Conservation (phyloP, 2,329 filamentous ascomycete genomes). For the Clarireedia paspali region DNA sequence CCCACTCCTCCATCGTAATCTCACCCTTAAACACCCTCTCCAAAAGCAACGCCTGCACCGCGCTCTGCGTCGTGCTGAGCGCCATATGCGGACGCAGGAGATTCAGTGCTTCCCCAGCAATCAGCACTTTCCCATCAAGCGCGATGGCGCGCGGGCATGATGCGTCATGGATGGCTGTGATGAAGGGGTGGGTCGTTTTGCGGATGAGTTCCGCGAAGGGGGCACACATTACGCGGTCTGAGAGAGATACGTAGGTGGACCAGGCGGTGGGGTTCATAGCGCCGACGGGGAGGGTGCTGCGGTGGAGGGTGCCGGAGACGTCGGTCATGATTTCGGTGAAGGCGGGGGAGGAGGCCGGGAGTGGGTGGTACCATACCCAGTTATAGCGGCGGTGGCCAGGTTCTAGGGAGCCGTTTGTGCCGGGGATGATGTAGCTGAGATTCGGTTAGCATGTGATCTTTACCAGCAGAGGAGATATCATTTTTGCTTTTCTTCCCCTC, state of each 20-base stretch:
- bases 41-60: conserved; percentile 22
- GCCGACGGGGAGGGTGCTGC: conserved; percentile 15
- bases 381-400: conserved; percentile 36
- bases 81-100: conserved; percentile 39
- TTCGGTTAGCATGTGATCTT: not conserved
- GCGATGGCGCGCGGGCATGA: conserved; percentile 30
- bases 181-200: conserved; percentile 34
- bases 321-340: conserved; percentile 29
- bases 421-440: conserved; percentile 35
- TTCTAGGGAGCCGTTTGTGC: conserved; percentile 32
- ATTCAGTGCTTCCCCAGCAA: conserved; percentile 36
- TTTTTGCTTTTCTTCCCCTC: too few species aligned
- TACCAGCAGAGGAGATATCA: too few species aligned
- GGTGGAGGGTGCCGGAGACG: conserved; percentile 22
- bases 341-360: conserved; percentile 11
- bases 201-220: conserved; percentile 31
- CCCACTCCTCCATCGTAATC: conserved; percentile 7
- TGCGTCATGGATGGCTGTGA: conserved; percentile 35
- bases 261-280: conserved; percentile 14
- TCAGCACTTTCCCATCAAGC: conserved; percentile 32
- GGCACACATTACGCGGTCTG: conserved; percentile 8
- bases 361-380: conserved; percentile 39
- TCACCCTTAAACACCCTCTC: conserved; percentile 12
- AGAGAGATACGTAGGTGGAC: conserved; percentile 11
- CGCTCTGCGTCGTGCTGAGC: conserved; percentile 35